phyloP scores from a whole-genome alignment of 371 early-diverging fungal species.

The Mucor saturninus region DNA sequence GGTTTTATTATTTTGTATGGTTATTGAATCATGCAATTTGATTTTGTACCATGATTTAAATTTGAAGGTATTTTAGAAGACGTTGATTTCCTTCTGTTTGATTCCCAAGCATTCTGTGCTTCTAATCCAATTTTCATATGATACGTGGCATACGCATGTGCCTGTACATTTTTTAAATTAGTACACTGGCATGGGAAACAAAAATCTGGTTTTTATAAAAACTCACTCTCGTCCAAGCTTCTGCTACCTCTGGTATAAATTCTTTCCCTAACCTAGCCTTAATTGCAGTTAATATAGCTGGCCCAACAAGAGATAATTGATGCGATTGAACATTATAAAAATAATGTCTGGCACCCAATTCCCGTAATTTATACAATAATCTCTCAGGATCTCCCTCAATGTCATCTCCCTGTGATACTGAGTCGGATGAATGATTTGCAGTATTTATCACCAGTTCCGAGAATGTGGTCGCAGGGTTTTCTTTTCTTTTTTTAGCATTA shows the following conservation, averaged over 20 bases:
- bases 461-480: slow-evolving; percentile 2
- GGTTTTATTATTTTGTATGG: too few species aligned
- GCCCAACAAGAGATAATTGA: slow-evolving; percentile 14
- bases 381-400: neutral
- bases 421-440: neutral
- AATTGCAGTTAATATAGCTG: slow-evolving; percentile 18
- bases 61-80: neutral
- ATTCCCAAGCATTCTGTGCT: slow-evolving; percentile 19
- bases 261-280: slow-evolving; percentile 21
- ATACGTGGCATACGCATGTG: slow-evolving; percentile 20
- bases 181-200: neutral
- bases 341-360: slow-evolving; percentile 28
- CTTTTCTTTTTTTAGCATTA: slow-evolving; percentile 19
- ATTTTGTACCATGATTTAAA: slow-evolving; percentile 3
- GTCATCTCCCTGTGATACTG: neutral
- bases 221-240: slow-evolving; percentile 19
- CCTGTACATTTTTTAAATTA: slow-evolving; percentile 7
- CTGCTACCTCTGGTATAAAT: slow-evolving; percentile 26
- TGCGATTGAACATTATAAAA: slow-evolving; percentile 15
- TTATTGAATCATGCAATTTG: slow-evolving; percentile 21
- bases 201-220: neutral
- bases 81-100: slow-evolving; percentile 5
- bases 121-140: slow-evolving; percentile 23
- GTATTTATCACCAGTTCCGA: slow-evolving; percentile 3
- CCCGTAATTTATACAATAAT: slow-evolving; percentile 10